phyloP scores from a whole-genome alignment of 768 basidiomycete genomes.

The Naematelia encephala region DNA sequence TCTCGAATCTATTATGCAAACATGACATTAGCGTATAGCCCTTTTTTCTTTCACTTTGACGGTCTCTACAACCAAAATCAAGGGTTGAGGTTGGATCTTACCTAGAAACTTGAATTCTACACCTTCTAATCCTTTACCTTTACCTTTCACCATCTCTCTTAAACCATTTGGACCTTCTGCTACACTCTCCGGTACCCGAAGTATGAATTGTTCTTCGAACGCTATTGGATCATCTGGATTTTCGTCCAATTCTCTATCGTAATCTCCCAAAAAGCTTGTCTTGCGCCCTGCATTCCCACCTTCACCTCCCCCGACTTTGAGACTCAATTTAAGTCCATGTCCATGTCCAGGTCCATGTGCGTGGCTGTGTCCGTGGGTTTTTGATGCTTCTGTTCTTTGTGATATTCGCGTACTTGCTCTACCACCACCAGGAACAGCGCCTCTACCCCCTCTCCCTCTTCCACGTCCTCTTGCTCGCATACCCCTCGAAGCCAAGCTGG shows the following conservation, averaged over 20 bases:
- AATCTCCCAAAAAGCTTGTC: slow-evolving; percentile 82
- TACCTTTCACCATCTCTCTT: slow-evolving; percentile 72
- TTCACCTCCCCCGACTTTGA: slow-evolving; percentile 23
- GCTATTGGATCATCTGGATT: slow-evolving; percentile 85
- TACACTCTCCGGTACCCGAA: slow-evolving; percentile 77
- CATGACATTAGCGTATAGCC: too few relatives aligned
- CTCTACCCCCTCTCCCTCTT: too few relatives aligned
- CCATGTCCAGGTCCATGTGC: neutral
- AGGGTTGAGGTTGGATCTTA: too few relatives aligned
- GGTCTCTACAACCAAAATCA: too few relatives aligned
- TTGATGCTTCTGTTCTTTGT: neutral
- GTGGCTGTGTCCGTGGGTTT: neutral
- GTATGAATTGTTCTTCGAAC: slow-evolving; percentile 95
- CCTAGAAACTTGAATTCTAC: slow-evolving; percentile 99
- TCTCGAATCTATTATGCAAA: slow-evolving; percentile 67
- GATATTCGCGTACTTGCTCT: neutral
- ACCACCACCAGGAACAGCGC: neutral
- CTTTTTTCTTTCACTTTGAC: too few relatives aligned
- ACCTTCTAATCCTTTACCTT: slow-evolving; percentile 70
- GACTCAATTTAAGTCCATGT: slow-evolving; percentile 24
- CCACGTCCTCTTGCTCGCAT: too few relatives aligned
- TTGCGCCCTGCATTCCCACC: slow-evolving; percentile 52
- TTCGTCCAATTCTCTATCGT: slow-evolving; percentile 90
- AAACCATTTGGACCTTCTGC: slow-evolving; percentile 52
- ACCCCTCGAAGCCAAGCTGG: neutral